Evolutionary conservation across 1,284 basidiomycete species (phyloP), one percentile per base, ranked within the genome.

Genomic region (Cryptococcus hybrid): DNA sequence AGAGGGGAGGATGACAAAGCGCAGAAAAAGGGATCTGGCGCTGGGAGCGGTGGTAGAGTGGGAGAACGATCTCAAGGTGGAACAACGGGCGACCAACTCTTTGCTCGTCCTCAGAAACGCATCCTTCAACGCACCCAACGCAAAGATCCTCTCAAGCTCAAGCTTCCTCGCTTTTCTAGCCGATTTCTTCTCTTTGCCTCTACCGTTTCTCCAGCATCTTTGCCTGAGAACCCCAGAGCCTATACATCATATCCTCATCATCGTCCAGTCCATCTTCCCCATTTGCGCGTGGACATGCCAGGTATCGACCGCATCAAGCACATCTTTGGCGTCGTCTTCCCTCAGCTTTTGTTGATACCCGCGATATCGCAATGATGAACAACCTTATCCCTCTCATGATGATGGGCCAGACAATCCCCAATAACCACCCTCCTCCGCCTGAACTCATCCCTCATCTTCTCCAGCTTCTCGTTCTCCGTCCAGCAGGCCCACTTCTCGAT

Each of bases 31-130:
- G 38, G 45, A 57, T 37, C 45, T 54, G 3, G 68, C 63, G 0
- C 61, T 69, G n/a, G 65, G 65, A 18, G 56, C 61, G 7, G 58
- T 73, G 12, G 67, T 68, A 5, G 63, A 64, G 40, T 73, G 71
- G 66, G 63, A 62, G 12, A 52, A 63, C 12, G 64, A 69, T 50
- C 60, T 64, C 9, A 51, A 51, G 7, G 46, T 63, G 9, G 63
- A 56, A 65, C 51, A 56, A 15, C 59, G 75, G 55, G 71, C 75
- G 35, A 68, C 61, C 43, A 66, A 71, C 56, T 67, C 64, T 2
- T 58, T 77, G 24, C 65, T 70, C 35, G 56, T 74, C n/a, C 60
- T 77, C 1, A 58, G 75, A n/a, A 77, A 77, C 56, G 67, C 71
- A n/a, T 65, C 59, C 36, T 65, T 71, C 39, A 51, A 49, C 4